Evolutionary conservation across 257 asterid species (phyloP).

Genomic region (Solanum bulbocastanum): DNA sequence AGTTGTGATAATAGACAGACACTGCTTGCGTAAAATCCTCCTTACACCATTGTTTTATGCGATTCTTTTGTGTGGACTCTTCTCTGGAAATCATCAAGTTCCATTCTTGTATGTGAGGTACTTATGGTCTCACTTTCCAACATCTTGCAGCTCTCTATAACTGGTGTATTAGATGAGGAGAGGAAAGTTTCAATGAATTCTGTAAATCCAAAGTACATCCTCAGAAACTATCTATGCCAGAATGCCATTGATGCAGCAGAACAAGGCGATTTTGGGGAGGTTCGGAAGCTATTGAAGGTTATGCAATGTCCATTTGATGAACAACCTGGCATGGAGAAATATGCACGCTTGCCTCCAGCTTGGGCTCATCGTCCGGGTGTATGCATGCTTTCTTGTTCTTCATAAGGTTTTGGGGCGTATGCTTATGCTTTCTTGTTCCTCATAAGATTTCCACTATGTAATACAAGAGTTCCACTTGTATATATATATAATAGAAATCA

Average conservation of each 20-base stretch:
- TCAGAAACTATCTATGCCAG: constrained; percentile 87
- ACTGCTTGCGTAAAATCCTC: not conserved
- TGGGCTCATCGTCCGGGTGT: constrained; percentile 99
- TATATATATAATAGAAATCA: not conserved
- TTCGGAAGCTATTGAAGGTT: constrained; percentile 57
- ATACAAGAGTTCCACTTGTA: not conserved
- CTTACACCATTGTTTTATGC: not conserved
- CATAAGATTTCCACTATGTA: constrained; percentile 26
- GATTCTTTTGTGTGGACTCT: not conserved
- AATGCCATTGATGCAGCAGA: constrained; percentile 93
- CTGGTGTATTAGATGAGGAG: constrained; percentile 57
- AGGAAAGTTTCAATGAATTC: constrained; percentile 79
- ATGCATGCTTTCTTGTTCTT: constrained; percentile 97
- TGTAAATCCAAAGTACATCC: constrained; percentile 79
- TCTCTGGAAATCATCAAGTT: not conserved
- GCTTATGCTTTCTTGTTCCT: constrained; percentile 95
- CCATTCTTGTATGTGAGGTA: not conserved
- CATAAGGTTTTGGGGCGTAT: constrained; percentile 54
- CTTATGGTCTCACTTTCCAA: not conserved
- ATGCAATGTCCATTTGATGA: constrained; percentile 75
- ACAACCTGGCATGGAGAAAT: constrained; percentile 91
- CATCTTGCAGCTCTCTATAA: constrained; percentile 37
- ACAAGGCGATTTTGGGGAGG: constrained; percentile 80
- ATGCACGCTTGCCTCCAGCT: constrained; percentile 86
- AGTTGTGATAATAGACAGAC: not conserved